Evolutionary conservation across 2,329 filamentous ascomycete species (phyloP), one percentile per base, ranked within the genome.

Genomic region (Bimuria novae-zelandiae): DNA sequence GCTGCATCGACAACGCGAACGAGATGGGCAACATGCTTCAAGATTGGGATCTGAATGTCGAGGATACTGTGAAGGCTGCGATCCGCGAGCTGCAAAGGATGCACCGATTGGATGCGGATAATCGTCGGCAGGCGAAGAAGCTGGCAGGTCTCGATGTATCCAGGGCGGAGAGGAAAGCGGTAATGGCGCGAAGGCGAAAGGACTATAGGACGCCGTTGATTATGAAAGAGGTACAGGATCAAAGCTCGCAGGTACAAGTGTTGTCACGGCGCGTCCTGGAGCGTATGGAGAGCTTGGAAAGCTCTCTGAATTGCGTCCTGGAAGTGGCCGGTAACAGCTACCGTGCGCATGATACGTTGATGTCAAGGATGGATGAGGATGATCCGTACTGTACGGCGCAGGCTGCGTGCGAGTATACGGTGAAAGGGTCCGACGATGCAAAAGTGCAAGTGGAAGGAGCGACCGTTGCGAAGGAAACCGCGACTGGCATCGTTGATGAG

Each of bases 131-230:
- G 8, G 49, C 50, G 10, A 32, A 39, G 10, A 64, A 61, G 33
- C 49, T 66, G 19, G 50, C 43, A 17, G 63, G 55, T 16, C 33
- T 43, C 6, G 58, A 64, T 36, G 39, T 47, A 12, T 36, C 44
- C 8, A 40, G 55, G 12, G 41, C 37, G 12, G 52, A 51, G n/a
- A 53, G 54, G 17, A 27, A 47, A n/a, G 21, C 27, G 1, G 37
- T 56, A 3, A 40, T 54, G 17, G 32, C 40, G 32, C 52, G 48
- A 17, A 41, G 61, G n/a, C 42, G 54, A 42, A 50, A 46, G 1
- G 44, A 62, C 16, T 46, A 54, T 1, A 50, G 49, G 1, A 63
- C 61, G 8, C 52, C 52, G 11, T n/a, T 5, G 1, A 55, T 60
- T 33, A 64, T 63, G 49, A 36, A 53, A 25, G 43, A 57, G 23